phyloP scores from a whole-genome alignment of 225 moss, liverwort and hornwort species.

The Anthoceros angustus region DNA sequence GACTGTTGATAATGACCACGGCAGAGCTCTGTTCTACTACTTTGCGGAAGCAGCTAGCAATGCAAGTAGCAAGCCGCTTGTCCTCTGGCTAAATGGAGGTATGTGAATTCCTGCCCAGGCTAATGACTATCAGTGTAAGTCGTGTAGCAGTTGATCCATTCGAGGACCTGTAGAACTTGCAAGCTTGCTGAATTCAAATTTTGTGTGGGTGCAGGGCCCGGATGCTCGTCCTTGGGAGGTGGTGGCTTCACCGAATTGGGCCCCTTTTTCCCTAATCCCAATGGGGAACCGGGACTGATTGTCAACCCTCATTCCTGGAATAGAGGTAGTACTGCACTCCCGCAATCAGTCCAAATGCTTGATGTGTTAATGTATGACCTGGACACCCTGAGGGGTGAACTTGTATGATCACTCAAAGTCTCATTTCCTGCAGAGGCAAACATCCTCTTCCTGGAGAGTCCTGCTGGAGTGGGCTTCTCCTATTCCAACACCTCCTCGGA shows the following conservation, averaged over 20 bases:
- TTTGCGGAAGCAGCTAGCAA: slow-evolving; percentile 46
- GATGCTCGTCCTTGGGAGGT: slow-evolving; percentile 5
- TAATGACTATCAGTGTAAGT: not conserved
- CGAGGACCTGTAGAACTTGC: not conserved
- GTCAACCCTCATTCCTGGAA: slow-evolving; percentile 7
- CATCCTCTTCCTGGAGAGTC: slow-evolving; percentile 41
- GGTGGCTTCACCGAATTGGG: not conserved
- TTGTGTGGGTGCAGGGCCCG: not conserved
- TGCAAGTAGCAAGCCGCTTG: slow-evolving; percentile 39
- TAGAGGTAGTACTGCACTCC: not conserved
- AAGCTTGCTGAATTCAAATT: not conserved
- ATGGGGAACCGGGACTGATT: not conserved
- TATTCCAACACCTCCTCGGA: slow-evolving; percentile 30
- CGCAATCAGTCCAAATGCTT: not conserved
- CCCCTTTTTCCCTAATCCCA: not conserved
- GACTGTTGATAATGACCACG: slow-evolving; percentile 19
- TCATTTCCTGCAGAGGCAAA: slow-evolving; percentile 25
- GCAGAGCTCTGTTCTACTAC: slow-evolving; percentile 56
- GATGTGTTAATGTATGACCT: not conserved
- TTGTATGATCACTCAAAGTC: slow-evolving; percentile 11
- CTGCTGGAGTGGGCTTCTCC: slow-evolving; percentile 45
- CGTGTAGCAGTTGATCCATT: not conserved
- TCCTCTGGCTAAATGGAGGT: slow-evolving; percentile 89
- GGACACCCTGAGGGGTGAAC: slow-evolving; percentile 10
- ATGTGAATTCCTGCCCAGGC: not conserved